Base-by-base conservation (phyloP, 192 early-diverging fungal species). In the Jimgerdemannia lactiflua region DNA sequence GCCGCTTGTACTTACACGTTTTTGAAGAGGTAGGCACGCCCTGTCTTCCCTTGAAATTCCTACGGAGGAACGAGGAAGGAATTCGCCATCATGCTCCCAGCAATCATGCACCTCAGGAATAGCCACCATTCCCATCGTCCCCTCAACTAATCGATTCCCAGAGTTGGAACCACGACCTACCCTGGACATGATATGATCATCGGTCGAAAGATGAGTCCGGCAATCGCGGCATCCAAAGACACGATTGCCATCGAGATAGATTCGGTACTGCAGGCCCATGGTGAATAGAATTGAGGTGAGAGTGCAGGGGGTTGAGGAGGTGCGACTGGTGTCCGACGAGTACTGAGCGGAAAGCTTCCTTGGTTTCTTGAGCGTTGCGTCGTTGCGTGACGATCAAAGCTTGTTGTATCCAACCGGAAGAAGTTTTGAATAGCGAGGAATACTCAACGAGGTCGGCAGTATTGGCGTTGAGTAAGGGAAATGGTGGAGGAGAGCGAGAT, bases 11-110 rank as follows among this genome's bases (percentile, higher is more conserved):
- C 49, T 59, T 59, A 59, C 88, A 93, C 91, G 29, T 74, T 74
- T 2, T 88, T 75, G 75, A 94, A 91, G 17, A 94, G 83, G 67
- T 87, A 94, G 4, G 93, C 93, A 68, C 75, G 77, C 64, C 93
- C 93, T 71, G 83, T 83, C 68, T 89, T 78, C 3, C 91, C 91
- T 63, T 82, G 83, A 67, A 91, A 93, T 6, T 78, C 73, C 79
- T 59, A 59, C 14, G 14, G 49, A 14, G 14, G 49, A 2, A 59
- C 8, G 49, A 59, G 49, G 49, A 59, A 59, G 49, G 49, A 59
- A 29, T 29, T 29, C 29, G 29, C 29, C 29, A 29, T 29, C 29
- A 29, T 29, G 1, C 29, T 29, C 29, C 29, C 29, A 29, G 29
- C 29, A 29, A 29, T 29, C 29, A 29, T 29, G 29, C 29, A 29